phyloP scores from a whole-genome alignment of 2,329 filamentous ascomycete species.

The Didymosphaeria variabile region DNA sequence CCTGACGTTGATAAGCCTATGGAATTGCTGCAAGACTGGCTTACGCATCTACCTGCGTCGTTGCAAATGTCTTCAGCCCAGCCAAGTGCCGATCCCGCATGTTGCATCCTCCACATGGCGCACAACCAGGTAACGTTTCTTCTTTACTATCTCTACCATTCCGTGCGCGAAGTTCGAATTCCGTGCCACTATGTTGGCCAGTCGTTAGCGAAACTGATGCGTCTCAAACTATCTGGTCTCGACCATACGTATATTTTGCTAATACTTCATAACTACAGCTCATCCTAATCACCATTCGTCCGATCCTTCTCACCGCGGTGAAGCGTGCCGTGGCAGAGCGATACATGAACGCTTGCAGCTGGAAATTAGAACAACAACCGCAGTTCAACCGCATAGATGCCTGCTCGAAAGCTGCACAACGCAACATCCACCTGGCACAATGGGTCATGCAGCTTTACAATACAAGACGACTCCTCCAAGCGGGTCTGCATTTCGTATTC shows the following conservation, averaged over 20 bases:
- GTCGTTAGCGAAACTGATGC: too few relatives aligned
- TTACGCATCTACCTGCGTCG: slow-evolving; percentile 24
- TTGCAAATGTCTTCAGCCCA: slow-evolving; percentile 23
- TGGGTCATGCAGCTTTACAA: slow-evolving; percentile 18
- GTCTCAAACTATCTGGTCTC: too few relatives aligned
- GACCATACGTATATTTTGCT: background rate
- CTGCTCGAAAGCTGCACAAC: slow-evolving; percentile 30
- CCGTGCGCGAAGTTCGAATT: background rate
- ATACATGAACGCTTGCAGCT: slow-evolving; percentile 21
- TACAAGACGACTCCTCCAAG: slow-evolving; percentile 30
- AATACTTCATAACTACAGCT: slow-evolving; percentile 16
- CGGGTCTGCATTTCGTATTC: slow-evolving; percentile 39
- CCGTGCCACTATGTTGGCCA: background rate
- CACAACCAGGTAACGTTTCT: slow-evolving; percentile 27
- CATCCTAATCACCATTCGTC: slow-evolving; percentile 35
- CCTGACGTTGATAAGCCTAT: slow-evolving; percentile 30
- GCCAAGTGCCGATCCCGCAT: slow-evolving; percentile 28
- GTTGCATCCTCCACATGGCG: slow-evolving; percentile 35
- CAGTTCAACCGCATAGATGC: slow-evolving; percentile 24
- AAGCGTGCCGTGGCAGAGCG: slow-evolving; percentile 35
- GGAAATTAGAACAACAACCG: slow-evolving; percentile 22
- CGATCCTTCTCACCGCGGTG: slow-evolving; percentile 33
- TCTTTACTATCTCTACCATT: background rate
- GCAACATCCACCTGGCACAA: slow-evolving; percentile 32
- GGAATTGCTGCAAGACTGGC: slow-evolving; percentile 33